phyloP scores from a whole-genome alignment of 306 rosid species.

The Corylus avellana region DNA sequence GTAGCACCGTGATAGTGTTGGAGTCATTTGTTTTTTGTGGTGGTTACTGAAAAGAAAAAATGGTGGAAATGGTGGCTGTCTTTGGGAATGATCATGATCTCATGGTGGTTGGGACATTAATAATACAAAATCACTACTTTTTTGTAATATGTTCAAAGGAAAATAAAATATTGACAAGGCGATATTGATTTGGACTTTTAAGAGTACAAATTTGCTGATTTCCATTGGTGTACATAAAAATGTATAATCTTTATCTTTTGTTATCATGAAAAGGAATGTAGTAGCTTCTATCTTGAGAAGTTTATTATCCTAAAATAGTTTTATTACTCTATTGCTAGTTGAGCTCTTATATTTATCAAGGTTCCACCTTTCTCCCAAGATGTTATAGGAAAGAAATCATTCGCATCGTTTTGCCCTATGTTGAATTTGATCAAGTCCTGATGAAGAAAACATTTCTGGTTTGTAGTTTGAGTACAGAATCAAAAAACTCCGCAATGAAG shows the following conservation, averaged over 20 bases:
- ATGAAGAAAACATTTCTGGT: constrained; percentile 11
- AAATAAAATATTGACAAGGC: neutral
- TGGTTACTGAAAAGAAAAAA: neutral
- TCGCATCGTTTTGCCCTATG: neutral
- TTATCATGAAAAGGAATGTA: neutral
- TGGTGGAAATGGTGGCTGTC: neutral
- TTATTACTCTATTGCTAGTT: neutral
- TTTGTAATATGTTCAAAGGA: neutral
- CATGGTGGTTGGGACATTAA: neutral
- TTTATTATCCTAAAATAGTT: neutral
- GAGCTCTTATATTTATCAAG: neutral
- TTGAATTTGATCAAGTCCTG: neutral
- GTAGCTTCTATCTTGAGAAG: neutral
- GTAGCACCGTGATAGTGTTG: neutral
- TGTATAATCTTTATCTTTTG: neutral
- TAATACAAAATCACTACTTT: neutral
- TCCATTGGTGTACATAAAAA: neutral
- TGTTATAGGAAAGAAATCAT: neutral
- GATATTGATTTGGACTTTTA: neutral
- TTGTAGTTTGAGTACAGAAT: constrained; percentile 81
- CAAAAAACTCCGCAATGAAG: constrained; percentile 83
- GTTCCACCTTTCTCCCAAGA: neutral
- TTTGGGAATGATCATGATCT: neutral
- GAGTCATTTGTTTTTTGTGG: neutral
- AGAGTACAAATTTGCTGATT: neutral